Evolutionary conservation across 2,329 filamentous ascomycete species (phyloP).

Genomic region (Ascochyta viciae-villosae): DNA sequence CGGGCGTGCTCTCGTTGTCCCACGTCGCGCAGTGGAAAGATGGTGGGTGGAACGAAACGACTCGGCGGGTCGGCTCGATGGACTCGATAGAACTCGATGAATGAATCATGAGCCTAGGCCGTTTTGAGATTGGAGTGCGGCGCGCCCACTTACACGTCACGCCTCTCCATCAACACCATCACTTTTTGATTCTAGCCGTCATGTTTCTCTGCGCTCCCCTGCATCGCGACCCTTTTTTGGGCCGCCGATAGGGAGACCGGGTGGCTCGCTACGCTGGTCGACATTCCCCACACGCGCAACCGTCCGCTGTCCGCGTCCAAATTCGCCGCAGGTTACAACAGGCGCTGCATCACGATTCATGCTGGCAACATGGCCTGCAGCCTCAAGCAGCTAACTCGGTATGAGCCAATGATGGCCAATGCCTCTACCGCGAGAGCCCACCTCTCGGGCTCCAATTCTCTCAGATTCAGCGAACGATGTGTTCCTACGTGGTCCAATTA

Average conservation of each 20-base stretch:
- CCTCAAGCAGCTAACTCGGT: conserved; percentile 36
- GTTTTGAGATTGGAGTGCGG: conserved; percentile 13
- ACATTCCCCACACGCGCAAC: conserved; percentile 31
- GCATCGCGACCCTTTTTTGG: conserved; percentile 34
- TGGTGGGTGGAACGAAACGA: conserved; percentile 26
- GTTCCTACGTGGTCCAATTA: conserved; percentile 49
- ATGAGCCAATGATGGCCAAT: conserved; percentile 37
- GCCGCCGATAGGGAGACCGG: conserved; percentile 25
- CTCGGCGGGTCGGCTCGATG: conserved; percentile 32
- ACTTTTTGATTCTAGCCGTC: conserved; percentile 26
- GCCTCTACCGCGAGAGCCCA: conserved; percentile 32
- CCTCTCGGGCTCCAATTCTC: conserved; percentile 38
- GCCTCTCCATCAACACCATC: conserved; percentile 34
- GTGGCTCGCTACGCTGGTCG: conserved; percentile 30
- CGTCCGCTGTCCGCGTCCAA: conserved; percentile 24
- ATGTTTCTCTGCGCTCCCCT: conserved; percentile 34
- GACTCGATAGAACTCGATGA: conserved; percentile 12
- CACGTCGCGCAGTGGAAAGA: conserved; percentile 28
- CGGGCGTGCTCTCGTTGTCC: conserved; percentile 26
- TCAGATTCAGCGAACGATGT: conserved; percentile 36
- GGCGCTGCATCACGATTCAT: conserved; percentile 35
- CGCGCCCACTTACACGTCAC: conserved; percentile 39
- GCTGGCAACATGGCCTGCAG: conserved; percentile 27
- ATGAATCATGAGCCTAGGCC: conserved; percentile 7
- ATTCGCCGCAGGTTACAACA: conserved; percentile 27